Percentiles rank a stretch among this genome's conserved stretches.
These are phyloP conservation scores for Colletotrichum musicola DNA, from an alignment of 2,329 filamentous ascomycete species.

Conservation along the genomic window DNA sequence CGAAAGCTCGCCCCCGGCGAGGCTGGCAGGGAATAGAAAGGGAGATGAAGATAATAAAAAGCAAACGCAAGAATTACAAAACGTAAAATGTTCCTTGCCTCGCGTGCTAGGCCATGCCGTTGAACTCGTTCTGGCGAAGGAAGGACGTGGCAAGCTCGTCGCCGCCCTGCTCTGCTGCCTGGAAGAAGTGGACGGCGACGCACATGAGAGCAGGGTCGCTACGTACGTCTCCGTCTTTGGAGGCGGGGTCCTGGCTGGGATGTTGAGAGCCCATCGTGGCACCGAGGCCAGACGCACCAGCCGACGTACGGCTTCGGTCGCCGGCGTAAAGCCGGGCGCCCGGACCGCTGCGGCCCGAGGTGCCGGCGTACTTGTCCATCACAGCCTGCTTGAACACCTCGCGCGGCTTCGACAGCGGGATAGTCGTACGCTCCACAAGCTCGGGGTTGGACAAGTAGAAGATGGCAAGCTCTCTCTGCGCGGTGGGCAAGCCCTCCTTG, in stretches of 20 bases:
- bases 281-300: slow-evolving; percentile 35
- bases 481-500: slow-evolving; percentile 88
- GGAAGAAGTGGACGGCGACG: slow-evolving; percentile 97
- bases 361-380: slow-evolving; percentile 75
- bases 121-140: slow-evolving; percentile 73
- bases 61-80: slow-evolving; percentile 7
- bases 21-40: not conserved
- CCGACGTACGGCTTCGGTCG: slow-evolving; percentile 31
- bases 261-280: slow-evolving; percentile 45
- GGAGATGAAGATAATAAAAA: not conserved
- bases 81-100: slow-evolving; percentile 6
- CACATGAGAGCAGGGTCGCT: slow-evolving; percentile 93
- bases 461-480: slow-evolving; percentile 92
- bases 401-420: slow-evolving; percentile 85
- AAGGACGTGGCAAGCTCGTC: slow-evolving; percentile 88
- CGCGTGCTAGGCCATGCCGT: slow-evolving; percentile 24
- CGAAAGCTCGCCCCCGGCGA: slow-evolving; percentile 10
- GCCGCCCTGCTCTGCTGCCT: slow-evolving; percentile 85
- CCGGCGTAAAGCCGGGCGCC: slow-evolving; percentile 40
- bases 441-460: slow-evolving; percentile 95
- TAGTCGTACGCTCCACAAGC: slow-evolving; percentile 81
- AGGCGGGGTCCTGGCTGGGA: slow-evolving; percentile 44
- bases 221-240: slow-evolving; percentile 64
- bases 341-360: slow-evolving; percentile 40
- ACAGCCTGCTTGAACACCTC: slow-evolving; percentile 93